phyloP scores from a whole-genome alignment of 768 basidiomycete species.

The Obba rivulosa region DNA sequence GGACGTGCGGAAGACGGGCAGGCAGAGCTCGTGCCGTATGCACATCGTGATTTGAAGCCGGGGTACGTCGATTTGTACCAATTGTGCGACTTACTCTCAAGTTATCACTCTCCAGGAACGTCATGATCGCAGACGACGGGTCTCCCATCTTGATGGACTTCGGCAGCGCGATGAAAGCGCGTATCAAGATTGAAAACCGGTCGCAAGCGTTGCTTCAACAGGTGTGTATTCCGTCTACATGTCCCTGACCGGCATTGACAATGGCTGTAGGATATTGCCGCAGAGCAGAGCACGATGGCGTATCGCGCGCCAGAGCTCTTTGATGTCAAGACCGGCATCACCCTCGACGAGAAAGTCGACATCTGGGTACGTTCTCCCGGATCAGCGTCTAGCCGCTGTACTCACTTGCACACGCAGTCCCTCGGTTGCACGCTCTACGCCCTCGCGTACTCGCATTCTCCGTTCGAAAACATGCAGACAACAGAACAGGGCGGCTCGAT shows the following conservation, averaged over 20 bases:
- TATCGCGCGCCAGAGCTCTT: constrained; percentile 97
- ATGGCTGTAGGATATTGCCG: constrained; percentile 72
- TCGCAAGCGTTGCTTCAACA: constrained; percentile 88
- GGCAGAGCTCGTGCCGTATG: constrained; percentile 75
- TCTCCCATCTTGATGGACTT: constrained; percentile 97
- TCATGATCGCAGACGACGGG: constrained; percentile 95
- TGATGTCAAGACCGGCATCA: constrained; percentile 88
- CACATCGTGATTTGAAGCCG: constrained; percentile 95
- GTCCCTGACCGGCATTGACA: not conserved
- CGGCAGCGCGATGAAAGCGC: constrained; percentile 84
- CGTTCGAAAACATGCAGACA: constrained; percentile 89
- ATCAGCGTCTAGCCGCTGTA: not conserved
- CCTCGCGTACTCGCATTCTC: constrained; percentile 91
- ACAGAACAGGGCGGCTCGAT: constrained; percentile 95
- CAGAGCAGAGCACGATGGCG: constrained; percentile 98
- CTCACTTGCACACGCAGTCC: constrained; percentile 47
- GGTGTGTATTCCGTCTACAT: constrained; percentile 31
- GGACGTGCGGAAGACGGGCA: constrained; percentile 30
- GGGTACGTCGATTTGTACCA: constrained; percentile 49
- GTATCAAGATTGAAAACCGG: constrained; percentile 75
- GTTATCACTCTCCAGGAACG: constrained; percentile 52
- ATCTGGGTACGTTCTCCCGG: constrained; percentile 68
- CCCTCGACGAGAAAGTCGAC: constrained; percentile 91
- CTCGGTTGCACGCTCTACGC: constrained; percentile 94
- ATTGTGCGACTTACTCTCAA: not conserved